phyloP scores from a whole-genome alignment of 345 rosid species.

The Orychophragmus violaceus region DNA sequence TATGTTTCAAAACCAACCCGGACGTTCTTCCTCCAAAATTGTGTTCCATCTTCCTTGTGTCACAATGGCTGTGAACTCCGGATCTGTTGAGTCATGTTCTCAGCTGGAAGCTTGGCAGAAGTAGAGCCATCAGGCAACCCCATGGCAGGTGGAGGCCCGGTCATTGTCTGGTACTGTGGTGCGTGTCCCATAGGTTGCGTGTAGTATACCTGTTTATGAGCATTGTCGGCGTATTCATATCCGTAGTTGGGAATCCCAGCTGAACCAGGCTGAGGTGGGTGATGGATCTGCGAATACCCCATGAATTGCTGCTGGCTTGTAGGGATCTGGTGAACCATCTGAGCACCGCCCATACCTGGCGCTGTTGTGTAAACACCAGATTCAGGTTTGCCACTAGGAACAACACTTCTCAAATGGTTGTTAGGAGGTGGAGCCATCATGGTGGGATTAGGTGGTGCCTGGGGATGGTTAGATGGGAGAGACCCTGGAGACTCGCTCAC shows the following conservation, averaged over 20 bases:
- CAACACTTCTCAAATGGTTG: constrained; percentile 55
- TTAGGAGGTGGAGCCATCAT: constrained; percentile 43
- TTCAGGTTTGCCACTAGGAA: constrained; percentile 58
- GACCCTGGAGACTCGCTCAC: constrained; percentile 45
- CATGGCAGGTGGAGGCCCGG: constrained; percentile 36
- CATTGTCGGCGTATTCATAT: constrained; percentile 60
- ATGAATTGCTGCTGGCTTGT: constrained; percentile 69
- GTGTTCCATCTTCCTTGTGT: constrained; percentile 33
- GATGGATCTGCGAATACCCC: constrained; percentile 75
- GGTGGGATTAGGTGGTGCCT: constrained; percentile 50
- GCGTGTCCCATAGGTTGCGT: constrained; percentile 71
- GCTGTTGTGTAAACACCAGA: constrained; percentile 53
- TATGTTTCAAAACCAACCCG: constrained; percentile 21
- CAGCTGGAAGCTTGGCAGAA: constrained; percentile 40
- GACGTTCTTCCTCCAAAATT: constrained; percentile 62
- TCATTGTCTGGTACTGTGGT: constrained; percentile 91
- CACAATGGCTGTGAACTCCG: constrained; percentile 60
- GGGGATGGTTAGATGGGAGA: constrained; percentile 46
- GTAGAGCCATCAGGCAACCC: constrained; percentile 50
- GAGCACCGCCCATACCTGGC: constrained; percentile 44
- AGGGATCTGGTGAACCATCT: constrained; percentile 59
- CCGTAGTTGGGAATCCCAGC: constrained; percentile 48
- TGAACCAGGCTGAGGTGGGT: constrained; percentile 71
- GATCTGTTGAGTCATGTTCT: constrained; percentile 55
- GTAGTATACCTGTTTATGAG: constrained; percentile 67